phyloP scores from a whole-genome alignment of 768 basidiomycete genomes.

The Suillus alpinus region DNA sequence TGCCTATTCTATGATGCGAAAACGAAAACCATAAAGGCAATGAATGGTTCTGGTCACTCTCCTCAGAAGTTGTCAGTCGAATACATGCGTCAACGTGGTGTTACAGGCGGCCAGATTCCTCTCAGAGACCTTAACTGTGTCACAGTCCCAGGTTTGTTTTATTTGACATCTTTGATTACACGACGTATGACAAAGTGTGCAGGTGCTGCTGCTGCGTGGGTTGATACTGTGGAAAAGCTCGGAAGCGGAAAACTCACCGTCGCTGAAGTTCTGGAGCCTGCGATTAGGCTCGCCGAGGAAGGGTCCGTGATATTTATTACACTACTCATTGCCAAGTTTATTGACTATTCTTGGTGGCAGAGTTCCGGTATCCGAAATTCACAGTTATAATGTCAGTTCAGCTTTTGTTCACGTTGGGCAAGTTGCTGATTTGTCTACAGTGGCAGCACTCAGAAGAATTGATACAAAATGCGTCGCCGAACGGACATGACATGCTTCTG shows the following conservation, averaged over 20 bases:
- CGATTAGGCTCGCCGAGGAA: constrained; percentile 88
- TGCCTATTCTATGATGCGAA: constrained; percentile 90
- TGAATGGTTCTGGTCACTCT: constrained; percentile 91
- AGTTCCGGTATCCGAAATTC: constrained; percentile 85
- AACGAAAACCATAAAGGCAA: constrained; percentile 75
- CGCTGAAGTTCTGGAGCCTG: constrained; percentile 80
- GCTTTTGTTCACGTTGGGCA: background rate
- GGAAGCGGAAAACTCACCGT: constrained; percentile 66
- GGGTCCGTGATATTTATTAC: constrained; percentile 48
- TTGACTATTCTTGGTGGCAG: constrained; percentile 34
- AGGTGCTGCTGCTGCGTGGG: constrained; percentile 95
- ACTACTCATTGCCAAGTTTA: background rate
- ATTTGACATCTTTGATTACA: background rate
- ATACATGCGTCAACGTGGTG: constrained; percentile 64
- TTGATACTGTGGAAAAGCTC: constrained; percentile 80
- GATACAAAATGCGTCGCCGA: constrained; percentile 82
- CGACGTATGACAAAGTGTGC: constrained; percentile 15
- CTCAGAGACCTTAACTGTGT: constrained; percentile 83
- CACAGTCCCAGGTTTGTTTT: constrained; percentile 68
- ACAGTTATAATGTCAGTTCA: constrained; percentile 51
- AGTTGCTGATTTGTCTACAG: constrained; percentile 21
- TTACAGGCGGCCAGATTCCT: constrained; percentile 69
- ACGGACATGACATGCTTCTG: constrained; percentile 82
- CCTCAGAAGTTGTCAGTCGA: constrained; percentile 79
- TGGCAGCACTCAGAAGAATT: constrained; percentile 57